phyloP scores from a whole-genome alignment of 2,329 filamentous ascomycete genomes.

The Grosmannia huntii region DNA sequence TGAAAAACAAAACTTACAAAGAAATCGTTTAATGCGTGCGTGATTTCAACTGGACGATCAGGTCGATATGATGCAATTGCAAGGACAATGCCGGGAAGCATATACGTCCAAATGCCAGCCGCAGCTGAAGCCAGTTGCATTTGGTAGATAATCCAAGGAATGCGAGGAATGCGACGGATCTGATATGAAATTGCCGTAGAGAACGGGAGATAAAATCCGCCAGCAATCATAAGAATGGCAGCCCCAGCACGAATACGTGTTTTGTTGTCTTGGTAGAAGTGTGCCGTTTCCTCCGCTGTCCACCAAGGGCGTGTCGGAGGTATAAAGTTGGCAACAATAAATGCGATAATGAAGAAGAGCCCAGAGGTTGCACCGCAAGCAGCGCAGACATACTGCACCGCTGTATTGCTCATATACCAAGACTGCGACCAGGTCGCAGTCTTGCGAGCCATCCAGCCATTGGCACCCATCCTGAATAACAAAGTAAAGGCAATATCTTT shows the following conservation, averaged over 20 bases:
- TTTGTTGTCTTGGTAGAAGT: slow-evolving; percentile 4
- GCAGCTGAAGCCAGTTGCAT: slow-evolving; percentile 5
- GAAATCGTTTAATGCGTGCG: slow-evolving; percentile 2
- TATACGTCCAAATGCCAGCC: slow-evolving; percentile 4
- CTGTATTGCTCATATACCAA: slow-evolving; percentile 4
- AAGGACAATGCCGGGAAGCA: slow-evolving; percentile 6
- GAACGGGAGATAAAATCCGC: slow-evolving; percentile 6
- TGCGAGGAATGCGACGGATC: slow-evolving; percentile 5
- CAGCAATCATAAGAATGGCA: slow-evolving; percentile 4
- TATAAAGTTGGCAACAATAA: slow-evolving; percentile 3
- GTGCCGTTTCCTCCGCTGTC: slow-evolving; percentile 2
- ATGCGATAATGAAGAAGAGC: slow-evolving; percentile 2
- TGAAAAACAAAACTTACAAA: neutral
- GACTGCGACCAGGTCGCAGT: slow-evolving; percentile 1
- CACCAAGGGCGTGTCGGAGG: slow-evolving; percentile 3
- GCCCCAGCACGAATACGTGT: slow-evolving; percentile 3
- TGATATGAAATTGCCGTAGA: slow-evolving; percentile 6
- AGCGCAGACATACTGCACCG: slow-evolving; percentile 2
- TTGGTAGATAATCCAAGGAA: slow-evolving; percentile 6
- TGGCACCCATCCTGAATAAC: neutral
- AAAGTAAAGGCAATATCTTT: neutral
- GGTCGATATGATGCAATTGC: slow-evolving; percentile 4
- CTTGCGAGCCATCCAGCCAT: slow-evolving; percentile 3
- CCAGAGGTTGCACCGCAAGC: slow-evolving; percentile 1
- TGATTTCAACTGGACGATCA: slow-evolving; percentile 2